Evolutionary conservation across 1,284 basidiomycete species (phyloP).

Genomic region (Ceratorhiza oryzae-sativae): DNA sequence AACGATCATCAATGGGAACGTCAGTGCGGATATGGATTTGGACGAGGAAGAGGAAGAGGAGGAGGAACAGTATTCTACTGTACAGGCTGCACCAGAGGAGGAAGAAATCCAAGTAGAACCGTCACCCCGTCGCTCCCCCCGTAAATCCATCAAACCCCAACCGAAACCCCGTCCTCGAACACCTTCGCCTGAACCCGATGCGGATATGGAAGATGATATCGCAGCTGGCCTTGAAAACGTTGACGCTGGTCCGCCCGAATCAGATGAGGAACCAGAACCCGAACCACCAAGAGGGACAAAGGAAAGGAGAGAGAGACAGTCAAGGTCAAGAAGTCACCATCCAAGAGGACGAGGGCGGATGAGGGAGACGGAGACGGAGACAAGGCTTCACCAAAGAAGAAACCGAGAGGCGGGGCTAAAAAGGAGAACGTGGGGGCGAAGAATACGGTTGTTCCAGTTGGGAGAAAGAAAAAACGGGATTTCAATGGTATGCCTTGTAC

Average conservation of each 20-base stretch:
- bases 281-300: slow-evolving; percentile 1
- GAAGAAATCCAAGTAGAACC: slow-evolving; percentile 9
- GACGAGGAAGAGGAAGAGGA: slow-evolving; percentile 36
- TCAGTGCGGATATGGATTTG: slow-evolving; percentile 27
- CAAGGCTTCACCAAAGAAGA: neutral
- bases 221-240: slow-evolving; percentile 34
- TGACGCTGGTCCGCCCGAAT: slow-evolving; percentile 1
- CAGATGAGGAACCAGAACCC: slow-evolving; percentile 2
- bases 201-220: slow-evolving; percentile 39
- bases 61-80: neutral
- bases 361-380: slow-evolving; percentile 14
- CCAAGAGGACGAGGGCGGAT: slow-evolving; percentile 9
- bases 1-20: slow-evolving; percentile 20
- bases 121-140: neutral
- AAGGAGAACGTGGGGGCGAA: neutral
- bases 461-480: slow-evolving; percentile 23
- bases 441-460: slow-evolving; percentile 9
- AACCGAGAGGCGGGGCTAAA: neutral
- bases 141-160: neutral
- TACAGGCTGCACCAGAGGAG: neutral
- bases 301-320: slow-evolving; percentile 5
- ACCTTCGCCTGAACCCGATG: neutral
- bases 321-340: neutral
- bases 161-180: slow-evolving; percentile 1
- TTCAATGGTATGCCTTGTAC: slow-evolving; percentile 21